A percentile compares a stretch with the other conserved stretches of the same genome.
Conservation (phyloP, 177 flowering plant genomes). For the Vitis hybrid region DNA sequence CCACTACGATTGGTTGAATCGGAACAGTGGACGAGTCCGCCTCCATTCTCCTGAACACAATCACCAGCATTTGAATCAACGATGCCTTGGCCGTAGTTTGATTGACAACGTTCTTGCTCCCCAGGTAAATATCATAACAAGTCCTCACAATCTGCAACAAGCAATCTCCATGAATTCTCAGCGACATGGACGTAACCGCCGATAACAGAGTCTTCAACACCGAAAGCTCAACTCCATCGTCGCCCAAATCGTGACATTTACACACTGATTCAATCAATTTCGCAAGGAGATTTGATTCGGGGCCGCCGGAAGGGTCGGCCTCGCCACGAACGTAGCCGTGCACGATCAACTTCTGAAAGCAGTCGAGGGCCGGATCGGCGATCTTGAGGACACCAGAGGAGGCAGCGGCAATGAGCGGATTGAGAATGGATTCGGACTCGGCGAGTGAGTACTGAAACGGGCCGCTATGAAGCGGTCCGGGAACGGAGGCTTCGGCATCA, state of each 20-base stretch:
- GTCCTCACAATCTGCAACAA: conserved; percentile 86
- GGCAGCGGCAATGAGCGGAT: conserved; percentile 69
- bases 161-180: conserved; percentile 92
- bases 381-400: conserved; percentile 65
- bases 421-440: conserved; percentile 76
- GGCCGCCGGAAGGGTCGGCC: conserved; percentile 67
- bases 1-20: conserved; percentile 94
- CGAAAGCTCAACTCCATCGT: conserved; percentile 66
- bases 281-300: conserved; percentile 57
- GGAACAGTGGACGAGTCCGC: conserved; percentile 96
- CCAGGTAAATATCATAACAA: conserved; percentile 88
- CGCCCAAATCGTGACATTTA: conserved; percentile 78
- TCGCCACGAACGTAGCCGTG: conserved; percentile 84
- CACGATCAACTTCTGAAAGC: conserved; percentile 83
- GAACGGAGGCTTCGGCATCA: conserved; percentile 35
- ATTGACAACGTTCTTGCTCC: conserved; percentile 86
- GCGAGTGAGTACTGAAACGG: conserved; percentile 51
- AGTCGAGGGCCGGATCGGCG: conserved; percentile 84
- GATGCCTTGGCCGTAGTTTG: conserved; percentile 98
- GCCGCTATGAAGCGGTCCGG: conserved; percentile 80
- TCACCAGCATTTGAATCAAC: conserved; percentile 90
- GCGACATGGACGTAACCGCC: conserved; percentile 77
- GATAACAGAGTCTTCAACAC: conserved; percentile 78
- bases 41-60: conserved; percentile 97
- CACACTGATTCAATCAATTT: conserved; percentile 78